Conservation (phyloP, 768 basidiomycete species). For the Amanita rubescens region DNA sequence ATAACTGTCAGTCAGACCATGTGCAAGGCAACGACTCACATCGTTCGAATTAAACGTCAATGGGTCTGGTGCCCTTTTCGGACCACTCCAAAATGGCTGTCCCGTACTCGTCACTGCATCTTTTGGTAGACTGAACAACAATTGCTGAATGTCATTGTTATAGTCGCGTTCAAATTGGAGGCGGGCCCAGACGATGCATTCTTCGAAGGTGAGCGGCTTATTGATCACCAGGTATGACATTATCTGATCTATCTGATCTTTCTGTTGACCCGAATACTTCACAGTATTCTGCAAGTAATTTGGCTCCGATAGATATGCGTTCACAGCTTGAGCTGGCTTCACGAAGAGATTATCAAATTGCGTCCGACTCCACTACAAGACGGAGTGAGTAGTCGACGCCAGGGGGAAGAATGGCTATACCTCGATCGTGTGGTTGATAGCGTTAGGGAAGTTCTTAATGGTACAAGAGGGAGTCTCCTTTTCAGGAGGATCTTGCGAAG, state of each 20-base stretch:
- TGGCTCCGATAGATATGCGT: slow-evolving; percentile 93
- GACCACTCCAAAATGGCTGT: slow-evolving; percentile 98
- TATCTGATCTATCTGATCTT: slow-evolving; percentile 85
- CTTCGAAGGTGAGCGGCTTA: slow-evolving; percentile 93
- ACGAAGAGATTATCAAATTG: slow-evolving; percentile 92
- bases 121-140: slow-evolving; percentile 90
- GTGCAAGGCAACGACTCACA: slow-evolving; percentile 39
- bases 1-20: slow-evolving; percentile 9
- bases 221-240: slow-evolving; percentile 83
- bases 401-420: slow-evolving; percentile 30
- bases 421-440: slow-evolving; percentile 96
- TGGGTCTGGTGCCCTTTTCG: slow-evolving; percentile 93
- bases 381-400: neutral
- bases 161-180: slow-evolving; percentile 93
- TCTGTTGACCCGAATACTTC: slow-evolving; percentile 88
- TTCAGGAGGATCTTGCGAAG: slow-evolving; percentile 98
- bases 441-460: slow-evolving; percentile 98
- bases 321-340: slow-evolving; percentile 89
- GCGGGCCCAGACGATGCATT: slow-evolving; percentile 96
- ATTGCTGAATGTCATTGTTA: slow-evolving; percentile 87
- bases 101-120: slow-evolving; percentile 88
- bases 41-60: slow-evolving; percentile 81
- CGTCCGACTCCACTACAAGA: slow-evolving; percentile 78
- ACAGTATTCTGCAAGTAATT: slow-evolving; percentile 89
- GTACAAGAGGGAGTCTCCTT: slow-evolving; percentile 96